Evolutionary conservation across 2,329 filamentous ascomycete genomes (phyloP).

Genomic region (Cephalotrichum gorgonifer): DNA sequence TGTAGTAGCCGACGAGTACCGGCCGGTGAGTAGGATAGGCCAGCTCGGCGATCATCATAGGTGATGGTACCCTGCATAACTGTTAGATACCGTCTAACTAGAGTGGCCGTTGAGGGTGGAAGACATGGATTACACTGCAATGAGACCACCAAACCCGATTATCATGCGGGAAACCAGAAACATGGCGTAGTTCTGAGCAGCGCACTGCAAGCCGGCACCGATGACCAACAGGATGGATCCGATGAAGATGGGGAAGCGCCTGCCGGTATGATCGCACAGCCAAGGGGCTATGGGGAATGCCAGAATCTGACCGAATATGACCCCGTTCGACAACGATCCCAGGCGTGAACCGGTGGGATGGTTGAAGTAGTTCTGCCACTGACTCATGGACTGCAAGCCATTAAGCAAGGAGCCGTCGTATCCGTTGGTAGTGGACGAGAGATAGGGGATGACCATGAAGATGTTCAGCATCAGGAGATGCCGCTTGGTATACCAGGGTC

Average conservation of each 20-base stretch:
- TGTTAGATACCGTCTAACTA: too few relatives aligned
- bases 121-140: conserved; percentile 20
- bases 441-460: not conserved
- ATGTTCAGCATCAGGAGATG: not conserved
- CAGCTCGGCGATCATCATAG: conserved; percentile 22
- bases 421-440: not conserved
- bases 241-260: conserved; percentile 24
- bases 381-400: conserved; percentile 27
- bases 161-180: conserved; percentile 21
- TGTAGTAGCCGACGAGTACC: conserved; percentile 22
- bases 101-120: too few relatives aligned
- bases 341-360: conserved; percentile 23
- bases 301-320: too few relatives aligned
- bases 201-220: conserved; percentile 20
- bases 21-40: conserved; percentile 26
- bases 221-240: conserved; percentile 21
- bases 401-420: conserved; percentile 31
- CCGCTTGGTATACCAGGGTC: not conserved
- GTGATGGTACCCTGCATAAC: too few relatives aligned
- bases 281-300: not conserved
- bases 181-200: conserved; percentile 13
- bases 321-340: conserved; percentile 18
- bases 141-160: conserved; percentile 19
- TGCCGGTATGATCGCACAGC: conserved; percentile 23
- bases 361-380: conserved; percentile 30